Percentiles rank a stretch among this genome's conserved stretches.
Evolutionary conservation across 169 alveolate species (phyloP).

Genomic region (Cryptosporidium canis): DNA sequence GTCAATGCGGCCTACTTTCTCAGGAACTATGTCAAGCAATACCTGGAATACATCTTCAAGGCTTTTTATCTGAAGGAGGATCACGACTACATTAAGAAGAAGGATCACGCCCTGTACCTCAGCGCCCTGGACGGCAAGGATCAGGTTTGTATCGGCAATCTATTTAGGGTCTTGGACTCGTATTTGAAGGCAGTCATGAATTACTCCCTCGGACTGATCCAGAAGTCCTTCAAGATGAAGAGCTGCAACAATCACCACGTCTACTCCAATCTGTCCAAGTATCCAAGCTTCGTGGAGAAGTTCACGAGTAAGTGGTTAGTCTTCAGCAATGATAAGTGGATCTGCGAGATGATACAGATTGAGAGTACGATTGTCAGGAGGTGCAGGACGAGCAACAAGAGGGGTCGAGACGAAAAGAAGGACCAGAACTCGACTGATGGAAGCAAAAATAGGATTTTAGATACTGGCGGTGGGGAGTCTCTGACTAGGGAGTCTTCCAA

Average conservation of each 20-base stretch:
- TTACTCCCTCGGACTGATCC: neutral
- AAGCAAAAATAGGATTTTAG: too few species aligned
- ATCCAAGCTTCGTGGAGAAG: neutral
- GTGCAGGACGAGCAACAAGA: neutral
- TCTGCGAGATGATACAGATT: neutral
- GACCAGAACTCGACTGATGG: too few species aligned
- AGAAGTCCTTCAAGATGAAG: neutral
- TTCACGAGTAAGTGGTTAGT: constrained; percentile 25
- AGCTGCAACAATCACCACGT: neutral
- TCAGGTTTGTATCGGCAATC: neutral
- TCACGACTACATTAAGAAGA: constrained; percentile 20
- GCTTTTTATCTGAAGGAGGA: constrained; percentile 9
- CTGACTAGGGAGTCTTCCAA: too few species aligned
- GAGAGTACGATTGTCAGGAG: neutral
- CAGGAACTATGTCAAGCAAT: constrained; percentile 43
- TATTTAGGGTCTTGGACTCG: neutral
- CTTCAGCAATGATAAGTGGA: neutral
- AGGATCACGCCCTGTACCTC: constrained; percentile 17
- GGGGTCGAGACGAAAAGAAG: neutral
- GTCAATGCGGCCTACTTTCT: neutral
- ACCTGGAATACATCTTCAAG: neutral
- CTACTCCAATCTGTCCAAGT: constrained; percentile 3
- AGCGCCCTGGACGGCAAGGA: neutral
- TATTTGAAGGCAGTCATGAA: constrained; percentile 10
- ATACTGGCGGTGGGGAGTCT: too few species aligned